Conservation (phyloP, 768 basidiomycete species). For the Lyophyllum semitale region DNA sequence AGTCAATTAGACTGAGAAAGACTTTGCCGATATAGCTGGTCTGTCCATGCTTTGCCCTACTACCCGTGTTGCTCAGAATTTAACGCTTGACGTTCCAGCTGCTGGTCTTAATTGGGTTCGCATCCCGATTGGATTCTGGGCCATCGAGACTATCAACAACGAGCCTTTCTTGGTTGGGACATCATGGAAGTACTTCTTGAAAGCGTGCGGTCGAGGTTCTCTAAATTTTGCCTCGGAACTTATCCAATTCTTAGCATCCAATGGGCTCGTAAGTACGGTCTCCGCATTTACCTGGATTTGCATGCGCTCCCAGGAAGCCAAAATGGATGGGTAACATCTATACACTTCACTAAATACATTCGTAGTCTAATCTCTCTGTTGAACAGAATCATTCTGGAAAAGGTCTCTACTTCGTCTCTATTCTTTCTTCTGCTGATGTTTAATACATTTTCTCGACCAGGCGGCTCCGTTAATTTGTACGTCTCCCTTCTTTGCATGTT, state of each 20-base stretch:
- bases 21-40: conserved; percentile 73
- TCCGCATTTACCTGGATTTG: conserved; percentile 82
- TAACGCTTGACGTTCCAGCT: conserved; percentile 27
- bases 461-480: conserved; percentile 14
- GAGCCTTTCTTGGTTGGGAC: conserved; percentile 79
- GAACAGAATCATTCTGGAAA: conserved; percentile 40
- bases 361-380: conserved; percentile 11
- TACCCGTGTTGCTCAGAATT: conserved; percentile 40
- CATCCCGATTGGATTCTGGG: conserved; percentile 85
- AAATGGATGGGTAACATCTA: conserved; percentile 47
- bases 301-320: conserved; percentile 81
- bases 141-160: conserved; percentile 69
- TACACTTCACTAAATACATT: not conserved
- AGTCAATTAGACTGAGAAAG: conserved; percentile 64
- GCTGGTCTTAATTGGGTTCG: conserved; percentile 87
- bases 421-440: not conserved
- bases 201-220: conserved; percentile 33
- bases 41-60: not conserved
- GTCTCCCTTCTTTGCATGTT: not conserved
- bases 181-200: conserved; percentile 65
- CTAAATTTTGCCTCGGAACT: conserved; percentile 14
- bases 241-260: conserved; percentile 59
- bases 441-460: conserved; percentile 1
- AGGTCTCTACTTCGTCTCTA: not conserved
- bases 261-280: conserved; percentile 89